Evolutionary conservation across 2,329 filamentous ascomycete species (phyloP), one percentile per base, ranked within the genome.

Genomic region (Pezicula rhizophila): DNA sequence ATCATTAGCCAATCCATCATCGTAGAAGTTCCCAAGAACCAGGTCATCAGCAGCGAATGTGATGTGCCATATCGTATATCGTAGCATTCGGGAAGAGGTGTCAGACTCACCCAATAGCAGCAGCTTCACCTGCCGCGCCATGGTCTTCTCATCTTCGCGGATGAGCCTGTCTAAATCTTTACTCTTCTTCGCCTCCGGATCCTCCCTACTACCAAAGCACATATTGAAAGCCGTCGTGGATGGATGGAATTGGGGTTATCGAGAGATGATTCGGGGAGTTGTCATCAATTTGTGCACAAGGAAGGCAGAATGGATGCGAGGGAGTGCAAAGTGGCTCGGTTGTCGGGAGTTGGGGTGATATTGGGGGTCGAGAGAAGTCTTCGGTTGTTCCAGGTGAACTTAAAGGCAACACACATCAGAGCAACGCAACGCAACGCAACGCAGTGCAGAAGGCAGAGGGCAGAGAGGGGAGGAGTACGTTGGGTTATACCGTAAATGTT

Each of bases 91-190:
- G 38, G 47, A 35, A 34, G 25, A 52, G 53, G 40, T 56, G 69
- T 12, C 28, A 10, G 28, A 31, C 80, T 57, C 78, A 96, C 92
- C 92, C 56, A 99, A 78, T 58, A 99, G 76, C 59, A 99, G 74
- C 56, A 99, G 83, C 77, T 97, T 99, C 63, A 97, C 89, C 65
- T 96, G 91, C 64, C 85, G 86, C 49, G 85, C 74, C 76, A 93
- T 77, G 58, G 78, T 79, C 78, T 93, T 96, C 73, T 92, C 89
- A 73, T 97, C 93, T 60, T 84, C 80, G 53, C 88, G 85, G 60
- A 99, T 80, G 61, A 81, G 73, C 70, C 86, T 88, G 66, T 99
- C 93, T 60, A 99, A 90, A 67, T 93, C 89, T 66, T 80, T 74
- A 52, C 80, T 84, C 61, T 79, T 80, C 52, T 75, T 71, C 56